Evolutionary conservation across 148 eudicot genomes (phyloP).

Genomic region (Vaccinium myrtillus): DNA sequence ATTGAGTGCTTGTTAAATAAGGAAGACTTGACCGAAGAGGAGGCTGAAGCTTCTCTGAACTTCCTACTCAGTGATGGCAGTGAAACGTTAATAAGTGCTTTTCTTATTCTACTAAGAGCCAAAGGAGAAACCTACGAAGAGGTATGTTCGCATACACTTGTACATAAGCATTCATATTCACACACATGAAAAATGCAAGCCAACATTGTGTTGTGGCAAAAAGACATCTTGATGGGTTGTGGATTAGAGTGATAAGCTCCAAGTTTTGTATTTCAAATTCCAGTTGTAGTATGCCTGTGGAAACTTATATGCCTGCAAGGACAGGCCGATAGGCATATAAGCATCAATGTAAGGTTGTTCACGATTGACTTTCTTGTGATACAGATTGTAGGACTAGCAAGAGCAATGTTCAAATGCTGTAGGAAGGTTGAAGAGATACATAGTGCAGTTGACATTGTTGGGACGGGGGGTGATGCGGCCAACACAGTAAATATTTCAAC

Average conservation of each 20-base stretch:
- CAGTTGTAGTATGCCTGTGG: background rate
- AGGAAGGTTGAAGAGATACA: conserved; percentile 53
- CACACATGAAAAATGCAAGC: background rate
- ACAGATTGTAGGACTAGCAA: conserved; percentile 73
- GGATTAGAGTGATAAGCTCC: background rate
- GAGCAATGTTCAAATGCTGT: conserved; percentile 64
- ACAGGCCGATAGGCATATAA: background rate
- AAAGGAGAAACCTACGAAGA: conserved; percentile 88
- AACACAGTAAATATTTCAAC: conserved; percentile 81
- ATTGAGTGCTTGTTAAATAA: conserved; percentile 51
- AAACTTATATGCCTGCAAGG: background rate
- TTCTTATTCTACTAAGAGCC: conserved; percentile 77
- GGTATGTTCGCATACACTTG: conserved; percentile 23
- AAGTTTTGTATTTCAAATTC: background rate
- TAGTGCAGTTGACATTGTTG: conserved; percentile 71
- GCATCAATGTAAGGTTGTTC: background rate
- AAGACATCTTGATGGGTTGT: background rate
- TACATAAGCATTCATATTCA: background rate
- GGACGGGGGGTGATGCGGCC: conserved; percentile 82
- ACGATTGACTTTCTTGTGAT: conserved; percentile 6
- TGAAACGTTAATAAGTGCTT: conserved; percentile 73
- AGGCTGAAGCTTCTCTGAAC: conserved; percentile 71
- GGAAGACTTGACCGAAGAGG: conserved; percentile 59
- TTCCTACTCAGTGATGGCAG: conserved; percentile 59
- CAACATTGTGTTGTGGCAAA: no score